phyloP scores from a whole-genome alignment of 495 filamentous ascomycete species.

The Parathielavia hyrcaniae region DNA sequence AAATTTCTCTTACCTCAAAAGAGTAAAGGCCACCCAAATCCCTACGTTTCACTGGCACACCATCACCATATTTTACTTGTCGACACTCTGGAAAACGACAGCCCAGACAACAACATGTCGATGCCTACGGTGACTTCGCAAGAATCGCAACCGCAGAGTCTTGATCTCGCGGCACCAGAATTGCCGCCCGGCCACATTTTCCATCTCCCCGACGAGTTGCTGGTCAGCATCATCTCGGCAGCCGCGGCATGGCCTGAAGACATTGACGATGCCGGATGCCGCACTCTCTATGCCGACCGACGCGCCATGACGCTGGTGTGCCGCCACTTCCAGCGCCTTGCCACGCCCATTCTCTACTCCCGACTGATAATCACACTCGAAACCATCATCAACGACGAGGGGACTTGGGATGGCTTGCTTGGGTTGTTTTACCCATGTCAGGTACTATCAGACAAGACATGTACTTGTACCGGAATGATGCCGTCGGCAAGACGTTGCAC shows the following conservation, averaged over 20 bases:
- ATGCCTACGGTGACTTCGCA: too few relatives aligned
- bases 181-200: neutral
- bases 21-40: too few relatives aligned
- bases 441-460: too few relatives aligned
- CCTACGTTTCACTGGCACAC: too few relatives aligned
- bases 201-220: neutral
- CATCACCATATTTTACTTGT: too few relatives aligned
- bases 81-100: too few relatives aligned
- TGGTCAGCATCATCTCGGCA: neutral
- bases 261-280: neutral
- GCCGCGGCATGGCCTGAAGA: neutral
- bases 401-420: neutral
- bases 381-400: neutral
- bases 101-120: too few relatives aligned
- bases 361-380: neutral
- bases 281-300: neutral
- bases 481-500: neutral
- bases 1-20: too few relatives aligned
- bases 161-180: too few relatives aligned
- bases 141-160: too few relatives aligned
- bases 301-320: neutral
- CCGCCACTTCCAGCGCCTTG: neutral
- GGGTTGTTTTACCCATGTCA: neutral
- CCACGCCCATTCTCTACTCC: neutral
- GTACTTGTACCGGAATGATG: neutral